phyloP scores from a whole-genome alignment of 2,329 filamentous ascomycete genomes.

The Exophiala alcalophila region DNA sequence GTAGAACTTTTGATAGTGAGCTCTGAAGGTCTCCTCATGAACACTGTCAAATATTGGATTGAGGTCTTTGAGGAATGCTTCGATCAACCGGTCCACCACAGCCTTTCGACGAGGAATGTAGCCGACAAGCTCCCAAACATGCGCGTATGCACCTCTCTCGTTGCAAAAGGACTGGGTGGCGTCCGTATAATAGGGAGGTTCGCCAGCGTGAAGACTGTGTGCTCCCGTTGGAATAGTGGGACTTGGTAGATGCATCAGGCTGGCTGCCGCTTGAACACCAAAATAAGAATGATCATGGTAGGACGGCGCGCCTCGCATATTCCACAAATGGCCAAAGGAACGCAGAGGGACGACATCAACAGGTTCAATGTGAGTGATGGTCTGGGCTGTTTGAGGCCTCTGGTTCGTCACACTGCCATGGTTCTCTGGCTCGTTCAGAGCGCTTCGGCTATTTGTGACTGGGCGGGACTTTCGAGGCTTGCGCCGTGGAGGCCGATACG shows the following conservation, averaged over 20 bases:
- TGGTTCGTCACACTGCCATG: too few relatives aligned
- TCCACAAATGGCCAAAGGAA: conserved; percentile 5
- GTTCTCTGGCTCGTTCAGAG: too few relatives aligned
- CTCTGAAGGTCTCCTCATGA: neutral
- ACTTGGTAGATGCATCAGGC: conserved; percentile 1
- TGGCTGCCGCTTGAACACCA: conserved; percentile 5
- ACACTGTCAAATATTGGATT: conserved; percentile 1
- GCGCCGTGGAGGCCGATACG: too few relatives aligned
- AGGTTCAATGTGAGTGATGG: too few relatives aligned
- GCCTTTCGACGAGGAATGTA: conserved; percentile 1
- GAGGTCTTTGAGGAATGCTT: conserved; percentile 3
- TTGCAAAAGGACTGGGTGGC: conserved; percentile 1
- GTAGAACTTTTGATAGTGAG: conserved; percentile 3
- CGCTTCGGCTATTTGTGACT: too few relatives aligned
- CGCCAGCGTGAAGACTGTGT: neutral
- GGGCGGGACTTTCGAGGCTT: too few relatives aligned
- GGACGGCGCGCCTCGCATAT: conserved; percentile 2
- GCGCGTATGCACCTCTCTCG: conserved; percentile 1
- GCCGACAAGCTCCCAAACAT: conserved; percentile 5
- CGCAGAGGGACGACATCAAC: too few relatives aligned
- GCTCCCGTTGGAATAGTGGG: conserved; percentile 3
- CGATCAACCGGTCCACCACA: conserved; percentile 3
- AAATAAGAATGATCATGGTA: conserved; percentile 3
- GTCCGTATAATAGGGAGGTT: neutral
- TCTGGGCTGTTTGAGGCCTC: too few relatives aligned